A percentile compares a stretch with the other conserved stretches of the same genome.
Evolutionary conservation across 2,329 filamentous ascomycete genomes (phyloP).

Genomic region (Pseudogymnoascus sp.): DNA sequence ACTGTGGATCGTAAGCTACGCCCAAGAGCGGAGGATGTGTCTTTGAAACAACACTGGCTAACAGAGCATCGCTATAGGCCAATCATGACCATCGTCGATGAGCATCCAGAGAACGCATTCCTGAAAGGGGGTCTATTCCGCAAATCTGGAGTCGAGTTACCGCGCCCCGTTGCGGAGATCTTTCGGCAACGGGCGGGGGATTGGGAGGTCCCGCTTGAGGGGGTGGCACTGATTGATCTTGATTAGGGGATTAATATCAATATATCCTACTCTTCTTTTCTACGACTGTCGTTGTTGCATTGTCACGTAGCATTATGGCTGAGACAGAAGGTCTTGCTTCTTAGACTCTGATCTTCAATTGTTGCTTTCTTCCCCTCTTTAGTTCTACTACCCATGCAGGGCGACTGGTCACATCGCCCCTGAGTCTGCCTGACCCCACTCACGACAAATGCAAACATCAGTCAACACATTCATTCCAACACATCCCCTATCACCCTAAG

Average conservation of each 20-base stretch:
- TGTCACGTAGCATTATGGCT: neutral
- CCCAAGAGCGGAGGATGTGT: too few relatives aligned
- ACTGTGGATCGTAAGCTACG: conserved; percentile 15
- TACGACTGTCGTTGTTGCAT: neutral
- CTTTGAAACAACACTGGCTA: neutral
- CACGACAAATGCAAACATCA: neutral
- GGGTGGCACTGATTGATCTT: neutral
- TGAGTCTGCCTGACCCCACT: neutral
- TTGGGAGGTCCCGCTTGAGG: conserved; percentile 13
- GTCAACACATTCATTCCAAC: neutral
- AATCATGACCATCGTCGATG: conserved; percentile 10
- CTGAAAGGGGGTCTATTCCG: conserved; percentile 15
- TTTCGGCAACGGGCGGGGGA: conserved; percentile 12
- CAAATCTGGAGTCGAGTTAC: conserved; percentile 11
- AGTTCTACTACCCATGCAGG: neutral
- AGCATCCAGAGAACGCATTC: conserved; percentile 8
- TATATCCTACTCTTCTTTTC: too few relatives aligned
- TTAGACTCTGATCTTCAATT: neutral
- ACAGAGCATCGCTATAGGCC: neutral
- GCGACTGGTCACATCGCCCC: neutral
- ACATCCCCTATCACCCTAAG: neutral
- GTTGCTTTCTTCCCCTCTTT: neutral
- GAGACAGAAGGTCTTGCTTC: neutral
- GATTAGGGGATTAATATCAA: too few relatives aligned
- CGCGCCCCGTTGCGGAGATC: conserved; percentile 11